A percentile compares a stretch with the other conserved stretches of the same genome.
Conservation (phyloP, 176 grass and related monocot genomes). For the Chrysopogon serrulatus region DNA sequence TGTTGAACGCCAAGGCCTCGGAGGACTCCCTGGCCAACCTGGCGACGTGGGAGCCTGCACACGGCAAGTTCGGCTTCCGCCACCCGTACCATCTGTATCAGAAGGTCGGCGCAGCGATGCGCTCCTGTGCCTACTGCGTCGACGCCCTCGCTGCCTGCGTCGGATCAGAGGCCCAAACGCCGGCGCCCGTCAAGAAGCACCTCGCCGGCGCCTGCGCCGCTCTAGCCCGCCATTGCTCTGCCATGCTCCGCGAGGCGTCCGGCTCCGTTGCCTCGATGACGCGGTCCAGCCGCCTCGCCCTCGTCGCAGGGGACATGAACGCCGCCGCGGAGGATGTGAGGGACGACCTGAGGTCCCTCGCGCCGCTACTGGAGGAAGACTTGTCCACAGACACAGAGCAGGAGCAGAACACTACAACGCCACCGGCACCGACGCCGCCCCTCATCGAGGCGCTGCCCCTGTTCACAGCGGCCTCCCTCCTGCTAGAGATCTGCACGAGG, state of each 20-base stretch:
- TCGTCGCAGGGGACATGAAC: slow-evolving; percentile 38
- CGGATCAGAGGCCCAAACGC: slow-evolving; percentile 21
- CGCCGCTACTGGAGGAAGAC: slow-evolving; percentile 2
- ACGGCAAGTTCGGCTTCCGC: slow-evolving; percentile 49
- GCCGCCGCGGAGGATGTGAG: slow-evolving; percentile 46
- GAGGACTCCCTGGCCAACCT: slow-evolving; percentile 72
- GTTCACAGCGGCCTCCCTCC: slow-evolving; percentile 24
- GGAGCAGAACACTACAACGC: neutral
- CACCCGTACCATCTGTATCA: slow-evolving; percentile 55
- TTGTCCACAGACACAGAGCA: neutral
- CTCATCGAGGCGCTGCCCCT: slow-evolving; percentile 37
- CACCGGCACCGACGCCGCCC: neutral
- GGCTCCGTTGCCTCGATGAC: slow-evolving; percentile 44
- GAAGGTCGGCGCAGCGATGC: slow-evolving; percentile 40
- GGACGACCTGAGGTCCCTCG: slow-evolving; percentile 35
- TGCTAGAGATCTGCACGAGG: slow-evolving; percentile 39
- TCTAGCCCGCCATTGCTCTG: slow-evolving; percentile 23
- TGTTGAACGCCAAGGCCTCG: slow-evolving; percentile 51
- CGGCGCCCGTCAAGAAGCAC: slow-evolving; percentile 23
- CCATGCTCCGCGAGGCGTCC: slow-evolving; percentile 55
- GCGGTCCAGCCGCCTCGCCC: slow-evolving; percentile 18
- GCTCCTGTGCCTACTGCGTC: slow-evolving; percentile 60
- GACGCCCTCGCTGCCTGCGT: slow-evolving; percentile 42
- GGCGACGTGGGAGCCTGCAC: slow-evolving; percentile 55
- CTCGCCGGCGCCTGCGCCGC: slow-evolving; percentile 34